Evolutionary conservation across 2,329 filamentous ascomycete genomes (phyloP).

Genomic region (Penicillium carneum): DNA sequence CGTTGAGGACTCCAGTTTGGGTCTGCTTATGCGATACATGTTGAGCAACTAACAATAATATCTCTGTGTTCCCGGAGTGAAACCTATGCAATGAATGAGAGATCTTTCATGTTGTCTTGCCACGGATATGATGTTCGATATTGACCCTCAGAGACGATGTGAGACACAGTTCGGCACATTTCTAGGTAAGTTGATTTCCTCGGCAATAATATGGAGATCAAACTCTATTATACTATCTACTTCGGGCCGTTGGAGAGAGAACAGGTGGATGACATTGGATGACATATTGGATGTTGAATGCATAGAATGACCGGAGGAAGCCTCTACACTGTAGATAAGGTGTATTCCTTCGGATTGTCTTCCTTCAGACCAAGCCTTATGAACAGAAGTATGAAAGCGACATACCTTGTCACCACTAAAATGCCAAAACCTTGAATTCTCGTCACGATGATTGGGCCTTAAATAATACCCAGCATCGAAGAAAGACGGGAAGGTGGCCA

Average conservation of each 20-base stretch:
- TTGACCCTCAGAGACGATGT: background rate
- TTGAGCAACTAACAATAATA: background rate
- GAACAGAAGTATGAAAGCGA: background rate
- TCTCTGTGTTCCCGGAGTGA: background rate
- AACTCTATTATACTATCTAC: constrained; percentile 1
- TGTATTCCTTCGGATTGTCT: background rate
- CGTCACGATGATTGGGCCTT: constrained; percentile 8
- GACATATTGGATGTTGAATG: background rate
- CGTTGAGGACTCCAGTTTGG: background rate
- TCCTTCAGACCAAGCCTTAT: background rate
- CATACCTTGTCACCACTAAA: background rate
- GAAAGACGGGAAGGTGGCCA: constrained; percentile 17
- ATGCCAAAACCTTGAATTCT: background rate
- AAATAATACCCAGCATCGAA: background rate
- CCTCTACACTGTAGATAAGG: background rate
- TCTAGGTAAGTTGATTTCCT: background rate
- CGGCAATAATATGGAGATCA: background rate
- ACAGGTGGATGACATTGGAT: background rate
- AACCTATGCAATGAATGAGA: background rate
- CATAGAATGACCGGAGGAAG: constrained; percentile 7
- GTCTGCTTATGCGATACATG: background rate
- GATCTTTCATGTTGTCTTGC: background rate
- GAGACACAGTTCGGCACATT: background rate
- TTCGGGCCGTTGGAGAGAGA: background rate
- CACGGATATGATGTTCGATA: background rate